A percentile compares a stretch with the other conserved stretches of the same genome.
Evolutionary conservation across 768 basidiomycete species (phyloP).

Genomic region (Podaxis pistillaris): DNA sequence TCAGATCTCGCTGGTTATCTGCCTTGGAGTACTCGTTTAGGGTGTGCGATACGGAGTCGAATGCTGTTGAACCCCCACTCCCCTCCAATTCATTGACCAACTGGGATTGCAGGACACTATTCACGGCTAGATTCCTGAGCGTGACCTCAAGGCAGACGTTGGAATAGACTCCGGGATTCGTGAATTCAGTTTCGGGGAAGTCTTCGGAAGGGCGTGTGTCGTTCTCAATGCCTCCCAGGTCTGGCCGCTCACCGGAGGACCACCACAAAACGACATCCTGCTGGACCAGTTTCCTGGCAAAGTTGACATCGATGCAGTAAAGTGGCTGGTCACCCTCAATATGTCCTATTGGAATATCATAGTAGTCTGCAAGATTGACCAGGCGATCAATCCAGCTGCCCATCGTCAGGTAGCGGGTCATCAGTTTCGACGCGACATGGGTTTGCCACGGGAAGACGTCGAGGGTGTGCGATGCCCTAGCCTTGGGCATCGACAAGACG

Average conservation of each 20-base stretch:
- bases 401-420: conserved; percentile 75
- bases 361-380: conserved; percentile 81
- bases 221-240: conserved; percentile 90
- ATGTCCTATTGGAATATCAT: conserved; percentile 91
- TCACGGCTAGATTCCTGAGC: conserved; percentile 89
- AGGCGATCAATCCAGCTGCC: conserved; percentile 80
- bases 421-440: conserved; percentile 78
- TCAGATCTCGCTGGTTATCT: conserved; percentile 67
- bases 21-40: conserved; percentile 84
- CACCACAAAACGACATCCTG: conserved; percentile 97
- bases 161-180: conserved; percentile 81
- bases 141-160: conserved; percentile 92
- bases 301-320: conserved; percentile 85
- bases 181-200: conserved; percentile 80
- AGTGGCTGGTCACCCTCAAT: conserved; percentile 88
- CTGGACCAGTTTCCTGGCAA: conserved; percentile 80
- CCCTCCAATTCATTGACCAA: conserved; percentile 98
- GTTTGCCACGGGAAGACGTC: conserved; percentile 90
- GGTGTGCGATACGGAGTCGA: conserved; percentile 90
- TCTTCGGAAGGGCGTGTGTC: conserved; percentile 79
- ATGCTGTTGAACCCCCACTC: conserved; percentile 88
- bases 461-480: conserved; percentile 68
- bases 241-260: conserved; percentile 86
- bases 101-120: conserved; percentile 91
- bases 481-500: conserved; percentile 80